phyloP scores from a whole-genome alignment of 257 asterid genomes.

The Salvia splendens region DNA sequence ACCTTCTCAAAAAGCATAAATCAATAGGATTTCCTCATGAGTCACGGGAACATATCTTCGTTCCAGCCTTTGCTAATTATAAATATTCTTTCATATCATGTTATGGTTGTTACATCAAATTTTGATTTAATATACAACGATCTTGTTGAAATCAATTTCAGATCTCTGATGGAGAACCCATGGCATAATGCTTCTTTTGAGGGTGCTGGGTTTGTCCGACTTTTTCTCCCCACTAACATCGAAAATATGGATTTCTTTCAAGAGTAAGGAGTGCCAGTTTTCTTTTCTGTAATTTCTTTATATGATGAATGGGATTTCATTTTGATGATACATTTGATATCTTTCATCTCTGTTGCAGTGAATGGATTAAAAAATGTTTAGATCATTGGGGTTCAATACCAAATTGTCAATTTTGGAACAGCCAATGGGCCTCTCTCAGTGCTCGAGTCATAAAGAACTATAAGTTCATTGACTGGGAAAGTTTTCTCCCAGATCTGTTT shows the following conservation, averaged over 20 bases:
- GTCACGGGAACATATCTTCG: conserved; percentile 17
- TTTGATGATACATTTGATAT: conserved; percentile 30
- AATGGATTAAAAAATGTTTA: conserved; percentile 65
- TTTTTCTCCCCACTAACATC: conserved; percentile 88
- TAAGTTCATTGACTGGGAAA: conserved; percentile 72
- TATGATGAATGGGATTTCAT: conserved; percentile 28
- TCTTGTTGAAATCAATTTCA: conserved; percentile 44
- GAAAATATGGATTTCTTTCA: conserved; percentile 86
- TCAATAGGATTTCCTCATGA: conserved; percentile 18
- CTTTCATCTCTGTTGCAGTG: conserved; percentile 52
- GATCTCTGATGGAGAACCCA: conserved; percentile 89
- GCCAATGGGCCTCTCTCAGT: conserved; percentile 95
- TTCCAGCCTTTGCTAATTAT: conserved; percentile 9
- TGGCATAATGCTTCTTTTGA: conserved; percentile 97
- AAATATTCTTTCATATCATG: background rate
- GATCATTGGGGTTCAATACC: conserved; percentile 86
- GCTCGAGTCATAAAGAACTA: conserved; percentile 91
- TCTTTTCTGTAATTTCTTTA: conserved; percentile 21
- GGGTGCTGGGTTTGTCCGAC: conserved; percentile 90
- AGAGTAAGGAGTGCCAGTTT: conserved; percentile 50
- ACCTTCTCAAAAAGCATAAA: conserved; percentile 17
- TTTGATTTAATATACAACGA: conserved; percentile 21
- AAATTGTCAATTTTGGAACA: conserved; percentile 92
- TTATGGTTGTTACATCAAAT: conserved; percentile 23
- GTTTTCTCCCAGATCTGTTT: conserved; percentile 68